phyloP scores from a whole-genome alignment of 2,329 filamentous ascomycete species.

The Metarhizium brunneum region DNA sequence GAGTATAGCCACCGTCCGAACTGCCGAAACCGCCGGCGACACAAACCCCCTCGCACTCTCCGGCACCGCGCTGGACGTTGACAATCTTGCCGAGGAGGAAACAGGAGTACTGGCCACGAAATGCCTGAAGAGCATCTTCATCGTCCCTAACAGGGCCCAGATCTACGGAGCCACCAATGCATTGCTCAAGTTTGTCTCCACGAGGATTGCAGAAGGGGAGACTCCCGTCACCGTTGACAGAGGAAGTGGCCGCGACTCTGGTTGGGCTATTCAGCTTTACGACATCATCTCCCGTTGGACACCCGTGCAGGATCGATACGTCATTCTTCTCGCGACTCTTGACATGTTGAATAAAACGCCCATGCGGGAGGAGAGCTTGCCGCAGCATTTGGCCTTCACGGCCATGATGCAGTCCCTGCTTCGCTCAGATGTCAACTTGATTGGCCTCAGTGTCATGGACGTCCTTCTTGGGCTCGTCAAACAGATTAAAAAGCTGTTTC shows the following conservation, averaged over 20 bases:
- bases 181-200: slow-evolving; percentile 65
- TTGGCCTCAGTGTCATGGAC: slow-evolving; percentile 94
- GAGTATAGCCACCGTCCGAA: slow-evolving; percentile 69
- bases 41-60: slow-evolving; percentile 65
- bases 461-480: slow-evolving; percentile 77
- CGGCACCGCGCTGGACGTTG: slow-evolving; percentile 76
- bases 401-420: slow-evolving; percentile 75
- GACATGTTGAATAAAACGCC: slow-evolving; percentile 63
- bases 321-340: slow-evolving; percentile 74
- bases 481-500: slow-evolving; percentile 70
- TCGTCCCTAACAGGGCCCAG: slow-evolving; percentile 72
- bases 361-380: slow-evolving; percentile 60
- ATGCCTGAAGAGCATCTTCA: slow-evolving; percentile 79
- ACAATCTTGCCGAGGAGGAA: slow-evolving; percentile 82
- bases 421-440: slow-evolving; percentile 83
- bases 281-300: slow-evolving; percentile 76
- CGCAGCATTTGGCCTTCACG: slow-evolving; percentile 65
- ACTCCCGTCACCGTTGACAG: slow-evolving; percentile 40
- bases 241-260: slow-evolving; percentile 36
- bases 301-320: slow-evolving; percentile 88
- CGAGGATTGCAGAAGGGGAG: slow-evolving; percentile 43
- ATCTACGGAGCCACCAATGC: slow-evolving; percentile 67
- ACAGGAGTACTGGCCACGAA: slow-evolving; percentile 76
- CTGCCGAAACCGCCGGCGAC: slow-evolving; percentile 50
- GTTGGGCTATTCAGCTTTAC: slow-evolving; percentile 78